Evolutionary conservation across 768 basidiomycete species (phyloP), one percentile per base, ranked within the genome.

Genomic region (Mycena galericulata): DNA sequence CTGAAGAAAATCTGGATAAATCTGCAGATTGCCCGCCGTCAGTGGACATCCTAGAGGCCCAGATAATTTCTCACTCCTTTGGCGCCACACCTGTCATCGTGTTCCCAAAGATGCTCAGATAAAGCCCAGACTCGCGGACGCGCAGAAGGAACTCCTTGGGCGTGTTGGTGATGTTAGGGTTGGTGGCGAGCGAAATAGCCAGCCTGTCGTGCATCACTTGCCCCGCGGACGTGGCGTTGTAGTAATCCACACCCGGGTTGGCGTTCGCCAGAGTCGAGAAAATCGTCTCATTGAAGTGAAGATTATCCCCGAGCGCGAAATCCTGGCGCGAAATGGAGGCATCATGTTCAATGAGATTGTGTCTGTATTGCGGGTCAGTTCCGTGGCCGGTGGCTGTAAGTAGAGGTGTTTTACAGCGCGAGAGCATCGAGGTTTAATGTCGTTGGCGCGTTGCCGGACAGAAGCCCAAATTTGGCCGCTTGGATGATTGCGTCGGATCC

Each of bases 291-390:
- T 71, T 71, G 65, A 70, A 70, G 22, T 68, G 50, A 20, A 47
- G 38, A 27, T 68, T 71, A 30, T 71, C 69, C 15, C 69, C 69
- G n/a, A 36, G 8, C 8, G 53, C 55, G 38, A 71, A 43, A 46
- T 71, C 69, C 7, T 46, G 27, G 38, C 69, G 65, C 26, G 69
- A 72, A 15, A 68, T 27, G 9, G 61, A 68, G 11, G 63, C 70
- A 27, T 72, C 67, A 46, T 69, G 67, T 47, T 71, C 71, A 29
- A 72, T 65, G 14, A 63, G 50, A 41, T 57, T 68, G 54, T 72
- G 71, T 12, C 62, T 69, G 38, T 27, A 22, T 14, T 14, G 22
- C 3, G 18, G n/a, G 17, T 15, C 11, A 29, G 5, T 18, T 65
- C 6, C 18, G 20, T 6, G 22, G 18, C 4, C 18, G 20, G 10